Evolutionary conservation across 345 rosid species (phyloP).

Genomic region (Populus ilicifolia): DNA sequence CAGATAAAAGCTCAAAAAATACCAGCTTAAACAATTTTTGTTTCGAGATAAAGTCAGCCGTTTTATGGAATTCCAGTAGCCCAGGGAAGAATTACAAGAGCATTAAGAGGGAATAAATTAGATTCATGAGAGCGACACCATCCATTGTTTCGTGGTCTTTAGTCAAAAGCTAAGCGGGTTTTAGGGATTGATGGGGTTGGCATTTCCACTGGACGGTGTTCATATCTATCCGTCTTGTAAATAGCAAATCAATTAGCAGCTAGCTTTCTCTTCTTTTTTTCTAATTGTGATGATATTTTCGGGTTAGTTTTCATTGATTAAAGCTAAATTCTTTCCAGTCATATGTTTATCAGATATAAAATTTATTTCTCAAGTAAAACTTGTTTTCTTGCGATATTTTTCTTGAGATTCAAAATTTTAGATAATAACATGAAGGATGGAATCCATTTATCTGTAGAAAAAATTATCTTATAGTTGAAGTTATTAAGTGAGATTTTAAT

Average conservation of each 20-base stretch:
- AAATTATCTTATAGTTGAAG: no score
- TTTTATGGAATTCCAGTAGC: not conserved
- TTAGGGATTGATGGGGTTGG: conserved; percentile 19
- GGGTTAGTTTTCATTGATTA: not conserved
- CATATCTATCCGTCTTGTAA: not conserved
- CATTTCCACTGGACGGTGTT: conserved; percentile 12
- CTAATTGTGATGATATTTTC: not conserved
- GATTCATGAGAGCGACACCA: conserved; percentile 1
- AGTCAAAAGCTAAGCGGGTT: conserved; percentile 26
- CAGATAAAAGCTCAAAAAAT: not conserved
- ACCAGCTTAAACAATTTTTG: not conserved
- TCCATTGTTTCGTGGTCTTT: not conserved
- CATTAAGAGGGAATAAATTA: not conserved
- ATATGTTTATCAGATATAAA: no score
- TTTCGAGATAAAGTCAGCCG: not conserved
- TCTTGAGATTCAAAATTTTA: not conserved
- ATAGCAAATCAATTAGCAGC: not conserved
- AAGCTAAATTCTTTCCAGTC: not conserved
- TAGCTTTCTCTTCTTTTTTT: not conserved
- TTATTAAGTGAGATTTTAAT: fast-evolving
- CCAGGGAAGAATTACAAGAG: not conserved
- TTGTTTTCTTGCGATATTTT: not conserved
- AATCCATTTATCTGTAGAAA: not conserved
- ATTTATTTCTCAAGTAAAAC: not conserved
- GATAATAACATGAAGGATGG: not conserved